A percentile compares a stretch with the other conserved stretches of the same genome.
phyloP scores from a whole-genome alignment of 129 eudicot genomes.

The Artemisia annua region DNA sequence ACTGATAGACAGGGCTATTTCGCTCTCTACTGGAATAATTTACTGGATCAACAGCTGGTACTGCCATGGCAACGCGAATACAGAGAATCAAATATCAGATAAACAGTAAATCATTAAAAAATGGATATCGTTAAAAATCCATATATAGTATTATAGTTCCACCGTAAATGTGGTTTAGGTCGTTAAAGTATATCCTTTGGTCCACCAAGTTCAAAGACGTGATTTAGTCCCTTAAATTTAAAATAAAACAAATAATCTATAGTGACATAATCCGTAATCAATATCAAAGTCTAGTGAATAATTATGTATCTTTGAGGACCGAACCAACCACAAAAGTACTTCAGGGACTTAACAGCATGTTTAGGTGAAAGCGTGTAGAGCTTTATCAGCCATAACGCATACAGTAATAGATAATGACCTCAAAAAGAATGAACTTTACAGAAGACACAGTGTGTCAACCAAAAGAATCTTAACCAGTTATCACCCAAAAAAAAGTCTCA shows the following conservation, averaged over 20 bases:
- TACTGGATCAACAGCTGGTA: conserved; percentile 62
- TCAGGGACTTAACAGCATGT: not conserved
- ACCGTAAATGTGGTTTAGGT: no score
- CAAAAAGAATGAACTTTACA: not conserved
- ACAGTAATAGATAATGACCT: not conserved
- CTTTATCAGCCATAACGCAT: not conserved
- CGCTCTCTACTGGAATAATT: conserved; percentile 68
- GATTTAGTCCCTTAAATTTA: no score
- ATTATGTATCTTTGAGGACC: no score
- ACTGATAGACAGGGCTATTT: conserved; percentile 43
- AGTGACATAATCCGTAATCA: no score
- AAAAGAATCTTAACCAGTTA: conserved; percentile 13
- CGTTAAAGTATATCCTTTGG: no score
- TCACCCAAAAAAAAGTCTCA: not conserved
- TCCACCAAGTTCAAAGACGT: no score
- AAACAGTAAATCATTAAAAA: not conserved
- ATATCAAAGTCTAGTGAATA: no score
- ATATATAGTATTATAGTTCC: not conserved
- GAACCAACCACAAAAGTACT: no score
- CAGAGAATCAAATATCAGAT: conserved; percentile 18
- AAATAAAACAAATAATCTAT: no score
- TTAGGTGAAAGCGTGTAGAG: not conserved
- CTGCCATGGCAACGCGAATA: conserved; percentile 38
- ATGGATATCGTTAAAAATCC: not conserved
- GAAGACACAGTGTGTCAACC: not conserved